Evolutionary conservation across 345 rosid species (phyloP), one percentile per base, ranked within the genome.

Genomic region (Gossypium stocksii): DNA sequence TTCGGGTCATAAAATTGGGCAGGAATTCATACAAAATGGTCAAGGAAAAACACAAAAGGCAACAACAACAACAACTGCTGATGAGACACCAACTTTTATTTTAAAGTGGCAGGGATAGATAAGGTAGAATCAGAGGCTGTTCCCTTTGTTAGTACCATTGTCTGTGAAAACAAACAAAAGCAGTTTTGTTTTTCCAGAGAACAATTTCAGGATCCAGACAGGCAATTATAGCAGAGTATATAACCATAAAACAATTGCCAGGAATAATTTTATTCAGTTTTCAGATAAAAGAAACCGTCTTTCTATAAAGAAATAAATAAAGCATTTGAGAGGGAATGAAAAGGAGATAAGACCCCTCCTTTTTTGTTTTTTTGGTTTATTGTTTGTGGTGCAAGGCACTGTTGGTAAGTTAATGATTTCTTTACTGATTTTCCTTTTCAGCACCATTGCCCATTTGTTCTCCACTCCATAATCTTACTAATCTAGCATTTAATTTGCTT

Each of bases 81-180:
- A 63, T 15, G 38, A 57, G 71, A 53, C 75, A 76, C 16, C 13
- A 63, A 69, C 25, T 72, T 81, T 80, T 77, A 83, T 82, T 78
- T 75, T 63, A 70, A 76, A 75, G 85, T 76, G 82, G 82, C 83
- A 73, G 78, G 44, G 76, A 76, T 80, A 77, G 89, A 76, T 80
- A 78, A 81, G 85, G 85, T 74, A 27, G 83, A 80, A 73, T 74
- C 85, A 85, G 85, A 77, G 56, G 66, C 17, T 75, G 81, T 71
- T 76, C 83, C 83, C 85, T 65, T 54, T 52, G 9, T 17, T 15
- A 38, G 44, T 62, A 62, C 77, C 60, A 38, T 60, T 82, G 79
- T 76, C 85, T 72, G 78, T 23, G 56, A 74, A 81, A 78, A 77
- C 81, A 78, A 80, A 85, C 83, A 82, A 77, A 87, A 78, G 58